Evolutionary conservation across 78 protist genomes (phyloP), one percentile per base, ranked within the genome.

Genomic region (Dictyostelium firmibasis): DNA sequence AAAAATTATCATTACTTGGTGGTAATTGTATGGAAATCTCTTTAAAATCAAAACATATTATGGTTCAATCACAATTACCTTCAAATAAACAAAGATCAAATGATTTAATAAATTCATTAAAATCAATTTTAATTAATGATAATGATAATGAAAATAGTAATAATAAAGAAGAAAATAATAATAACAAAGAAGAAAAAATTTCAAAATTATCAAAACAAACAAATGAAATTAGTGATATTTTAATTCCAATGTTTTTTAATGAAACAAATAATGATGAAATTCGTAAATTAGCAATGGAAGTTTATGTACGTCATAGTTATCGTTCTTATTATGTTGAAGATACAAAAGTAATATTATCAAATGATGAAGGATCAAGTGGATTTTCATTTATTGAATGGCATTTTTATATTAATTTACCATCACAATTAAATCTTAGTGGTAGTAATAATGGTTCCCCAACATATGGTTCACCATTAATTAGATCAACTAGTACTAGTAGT

Each of bases 251-350:
- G 43, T 89, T 89, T 31, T 33, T 33, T 33, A 35, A 29, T 47
- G 38, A 33, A 18, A 0, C 18, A 13, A 23, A 50, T 33, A 25
- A 60, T 31, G 69, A 44, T 4, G 41, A 41, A 9, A 33, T 69
- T 41, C 57, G 87, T 47, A 53, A 53, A 41, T 31, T 70, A 11
- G 53, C 94, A 25, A 81, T 89, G 94, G 94, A 89, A 36, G n/a
- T 70, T 16, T 89, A 89, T 70, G 87, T 89, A 0, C 78, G 94
- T 47, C 94, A 89, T 67, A 69, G 83, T 20, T 89, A 81, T 60
- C 94, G 94, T 81, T 89, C 94, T 13, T 89, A 89, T 38, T 47
- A 70, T 47, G 87, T 89, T 14, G 94, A 89, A 35, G 79, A 89
- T 67, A 47, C 84, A 6, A 83, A 75, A 20, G 81, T 89, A 29